Evolutionary conservation across 495 filamentous ascomycete genomes (phyloP).

Genomic region (Staphylotrichum longicolle): DNA sequence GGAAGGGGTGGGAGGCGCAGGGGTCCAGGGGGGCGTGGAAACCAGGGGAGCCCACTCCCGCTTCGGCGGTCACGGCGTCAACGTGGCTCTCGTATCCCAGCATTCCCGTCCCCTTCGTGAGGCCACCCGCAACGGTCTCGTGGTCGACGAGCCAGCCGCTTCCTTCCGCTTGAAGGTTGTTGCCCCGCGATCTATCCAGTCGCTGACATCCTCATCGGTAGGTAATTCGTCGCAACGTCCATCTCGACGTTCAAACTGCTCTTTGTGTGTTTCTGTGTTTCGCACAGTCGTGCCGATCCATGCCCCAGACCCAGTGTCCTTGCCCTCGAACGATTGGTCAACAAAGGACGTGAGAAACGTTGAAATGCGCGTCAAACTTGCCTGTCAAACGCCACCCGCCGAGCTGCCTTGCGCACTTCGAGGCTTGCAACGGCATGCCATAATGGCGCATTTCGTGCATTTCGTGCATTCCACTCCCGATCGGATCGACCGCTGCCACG

Average conservation of each 20-base stretch:
- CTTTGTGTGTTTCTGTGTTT: too few relatives aligned
- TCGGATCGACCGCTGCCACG: background rate
- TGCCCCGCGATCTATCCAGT: background rate
- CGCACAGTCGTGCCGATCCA: too few relatives aligned
- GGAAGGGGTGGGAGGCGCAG: constrained; percentile 8
- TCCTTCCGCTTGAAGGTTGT: too few relatives aligned
- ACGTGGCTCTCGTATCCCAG: constrained; percentile 8
- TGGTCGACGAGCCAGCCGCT: constrained; percentile 3
- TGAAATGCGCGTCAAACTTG: background rate
- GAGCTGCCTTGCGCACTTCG: background rate
- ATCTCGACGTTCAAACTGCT: too few relatives aligned
- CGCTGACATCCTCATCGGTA: background rate
- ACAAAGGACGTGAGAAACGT: background rate
- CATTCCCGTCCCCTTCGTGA: background rate
- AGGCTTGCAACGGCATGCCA: constrained; percentile 6
- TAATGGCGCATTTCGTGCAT: background rate
- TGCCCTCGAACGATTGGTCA: too few relatives aligned
- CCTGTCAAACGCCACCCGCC: constrained; percentile 1
- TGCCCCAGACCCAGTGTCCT: too few relatives aligned
- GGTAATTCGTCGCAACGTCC: too few relatives aligned
- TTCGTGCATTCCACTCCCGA: background rate
- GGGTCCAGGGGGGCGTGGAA: background rate
- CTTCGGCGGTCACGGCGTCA: background rate
- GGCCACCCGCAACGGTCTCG: constrained; percentile 12
- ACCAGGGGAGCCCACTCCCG: background rate